These are phyloP conservation scores for Termitomyces bulborhizus DNA, from an alignment of 768 basidiomycete genomes.

Conservation along the genomic window DNA sequence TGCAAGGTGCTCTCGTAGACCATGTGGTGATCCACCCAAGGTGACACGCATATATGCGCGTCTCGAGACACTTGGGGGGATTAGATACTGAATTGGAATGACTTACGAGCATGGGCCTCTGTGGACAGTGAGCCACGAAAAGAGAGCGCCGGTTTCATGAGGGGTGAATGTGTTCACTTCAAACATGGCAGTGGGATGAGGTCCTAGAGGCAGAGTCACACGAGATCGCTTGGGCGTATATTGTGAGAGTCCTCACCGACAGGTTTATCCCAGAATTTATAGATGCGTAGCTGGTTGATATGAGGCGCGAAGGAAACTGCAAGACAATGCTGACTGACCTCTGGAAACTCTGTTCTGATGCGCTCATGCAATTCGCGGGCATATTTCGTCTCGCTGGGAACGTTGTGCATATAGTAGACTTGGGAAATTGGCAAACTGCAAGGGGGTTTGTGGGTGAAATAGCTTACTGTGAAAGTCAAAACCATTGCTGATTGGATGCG, in stretches of 20 bases:
- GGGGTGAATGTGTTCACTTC: constrained; percentile 63
- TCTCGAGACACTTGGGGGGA: background rate
- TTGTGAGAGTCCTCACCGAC: constrained; percentile 34
- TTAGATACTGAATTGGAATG: background rate
- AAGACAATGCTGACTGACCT: constrained; percentile 40
- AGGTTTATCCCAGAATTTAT: constrained; percentile 55
- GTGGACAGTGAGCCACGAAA: constrained; percentile 61
- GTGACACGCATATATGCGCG: background rate
- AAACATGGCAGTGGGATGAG: constrained; percentile 69
- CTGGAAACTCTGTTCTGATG: constrained; percentile 61
- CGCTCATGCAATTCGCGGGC: constrained; percentile 54
- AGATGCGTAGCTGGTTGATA: constrained; percentile 48
- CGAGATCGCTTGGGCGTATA: background rate
- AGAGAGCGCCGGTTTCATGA: constrained; percentile 63
- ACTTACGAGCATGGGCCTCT: constrained; percentile 69
- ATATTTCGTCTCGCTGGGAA: constrained; percentile 35
- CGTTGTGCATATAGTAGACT: constrained; percentile 60
- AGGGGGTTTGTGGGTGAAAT: background rate
- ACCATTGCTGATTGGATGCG: constrained; percentile 54
- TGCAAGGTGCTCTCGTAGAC: no score
- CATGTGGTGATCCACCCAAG: constrained; percentile 6
- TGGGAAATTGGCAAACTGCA: background rate
- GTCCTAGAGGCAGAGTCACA: constrained; percentile 28
- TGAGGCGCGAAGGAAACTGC: no score
- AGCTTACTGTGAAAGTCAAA: constrained; percentile 72